A percentile compares a stretch with the other conserved stretches of the same genome.
phyloP scores from a whole-genome alignment of 192 early-diverging fungal species.

The Coemansia reversa region DNA sequence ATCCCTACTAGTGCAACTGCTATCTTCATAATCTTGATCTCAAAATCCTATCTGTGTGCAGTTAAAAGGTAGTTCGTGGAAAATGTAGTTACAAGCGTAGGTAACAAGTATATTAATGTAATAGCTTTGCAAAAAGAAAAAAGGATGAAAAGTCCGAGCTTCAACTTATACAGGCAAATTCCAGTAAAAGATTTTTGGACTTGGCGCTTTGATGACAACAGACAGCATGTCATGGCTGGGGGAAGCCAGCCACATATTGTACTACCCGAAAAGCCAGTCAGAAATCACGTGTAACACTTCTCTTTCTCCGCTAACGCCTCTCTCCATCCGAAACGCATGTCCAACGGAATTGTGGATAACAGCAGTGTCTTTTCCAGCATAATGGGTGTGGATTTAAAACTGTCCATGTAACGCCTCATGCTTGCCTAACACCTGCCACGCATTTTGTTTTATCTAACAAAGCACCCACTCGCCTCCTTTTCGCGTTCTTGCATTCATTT shows the following conservation, averaged over 20 bases:
- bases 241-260: not conserved
- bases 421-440: not conserved
- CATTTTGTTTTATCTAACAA: not conserved
- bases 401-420: not conserved
- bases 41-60: not conserved
- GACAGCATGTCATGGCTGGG: not conserved
- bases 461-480: not conserved
- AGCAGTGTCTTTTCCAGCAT: not conserved
- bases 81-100: not conserved
- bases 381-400: not conserved
- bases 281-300: not conserved
- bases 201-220: not conserved
- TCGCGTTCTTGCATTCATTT: not conserved
- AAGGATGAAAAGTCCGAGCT: not conserved
- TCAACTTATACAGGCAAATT: not conserved
- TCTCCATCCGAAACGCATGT: not conserved
- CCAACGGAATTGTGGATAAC: not conserved
- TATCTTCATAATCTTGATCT: constrained; percentile 13
- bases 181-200: not conserved
- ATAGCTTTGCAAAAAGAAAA: not conserved
- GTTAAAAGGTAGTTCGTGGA: not conserved
- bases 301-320: not conserved
- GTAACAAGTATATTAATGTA: not conserved
- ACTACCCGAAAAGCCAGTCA: not conserved
- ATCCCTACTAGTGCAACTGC: constrained; percentile 21